A percentile compares a stretch with the other conserved stretches of the same genome.
Conservation (phyloP, 2,329 filamentous ascomycete species). For the Rutstroemia sp. region DNA sequence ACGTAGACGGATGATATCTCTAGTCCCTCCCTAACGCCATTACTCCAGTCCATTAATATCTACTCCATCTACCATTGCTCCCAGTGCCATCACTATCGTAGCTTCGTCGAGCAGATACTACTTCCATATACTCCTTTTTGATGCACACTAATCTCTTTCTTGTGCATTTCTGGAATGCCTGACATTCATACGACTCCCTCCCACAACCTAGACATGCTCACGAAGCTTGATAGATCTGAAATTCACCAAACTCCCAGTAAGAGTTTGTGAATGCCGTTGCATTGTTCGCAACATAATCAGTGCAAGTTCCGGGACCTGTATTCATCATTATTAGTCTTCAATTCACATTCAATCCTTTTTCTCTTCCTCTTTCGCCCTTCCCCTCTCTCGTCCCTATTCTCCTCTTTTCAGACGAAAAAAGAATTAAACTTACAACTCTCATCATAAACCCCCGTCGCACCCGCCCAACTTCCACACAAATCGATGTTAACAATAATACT, state of each 20-base stretch:
- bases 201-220: not conserved
- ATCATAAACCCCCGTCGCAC: slow-evolving; percentile 35
- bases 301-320: slow-evolving; percentile 21
- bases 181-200: not conserved
- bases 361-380: not conserved
- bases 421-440: slow-evolving; percentile 19
- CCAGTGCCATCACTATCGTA: not conserved
- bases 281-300: slow-evolving; percentile 25
- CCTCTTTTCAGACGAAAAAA: not conserved
- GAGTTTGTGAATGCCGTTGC: slow-evolving; percentile 24
- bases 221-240: slow-evolving; percentile 21
- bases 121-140: too few species aligned
- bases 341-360: not conserved
- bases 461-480: slow-evolving; percentile 86
- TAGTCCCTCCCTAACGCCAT: not conserved
- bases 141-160: not conserved
- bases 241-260: slow-evolving; percentile 27
- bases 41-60: not conserved
- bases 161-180: not conserved
- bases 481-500: slow-evolving; percentile 76
- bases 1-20: not conserved
- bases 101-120: too few species aligned
- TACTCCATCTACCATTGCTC: not conserved
- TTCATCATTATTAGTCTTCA: not conserved
- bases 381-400: not conserved